Base-by-base conservation (phyloP, 2,329 filamentous ascomycete genomes). In the Phyllosticta paracitricarpa region DNA sequence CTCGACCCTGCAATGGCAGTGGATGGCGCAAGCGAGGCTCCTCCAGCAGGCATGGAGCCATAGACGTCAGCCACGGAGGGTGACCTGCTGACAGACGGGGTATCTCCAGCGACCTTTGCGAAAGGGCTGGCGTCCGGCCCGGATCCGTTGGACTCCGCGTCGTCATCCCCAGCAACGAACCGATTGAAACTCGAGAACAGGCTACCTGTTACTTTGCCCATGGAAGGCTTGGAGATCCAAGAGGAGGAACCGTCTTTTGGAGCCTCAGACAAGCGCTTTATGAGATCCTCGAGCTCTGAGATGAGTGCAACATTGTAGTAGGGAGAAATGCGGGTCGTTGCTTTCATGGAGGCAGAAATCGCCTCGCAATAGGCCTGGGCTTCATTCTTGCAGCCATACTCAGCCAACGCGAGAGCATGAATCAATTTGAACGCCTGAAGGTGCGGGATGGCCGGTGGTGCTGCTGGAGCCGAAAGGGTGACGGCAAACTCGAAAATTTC, bases 171-270 rank as follows among this genome's bases (percentile, higher is more conserved):
- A 58, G 89, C 86, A 63, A 99, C 91, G 70, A 99, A 99, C 69
- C 91, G 97, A 76, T 92, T 97, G 76, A 99, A 97, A 63, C 89
- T 91, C 65, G 86, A 91, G 83, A 91, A 92, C 71, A 97, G 85
- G 35, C 89, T 91, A 64, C 89, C 91, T 2, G 92, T 94, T 0
- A 97, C 91, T 75, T 95, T 96, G 73, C 95, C 92, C 83, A 97
- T 95, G 73, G 86, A 97, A 6, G 93, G 91, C 73, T 94, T 96
- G 1, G 91, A 88, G 58, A 99, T 94, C 90, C 93, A 96, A 2
- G 91, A 93, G 22, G 84, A 86, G 6, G 86, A 87, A 61, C 84
- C 86, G 66, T 94, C 91, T 70, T 88, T 90, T 12, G 92, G 91
- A 19, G 91, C 88, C 71, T 94, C 89, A 67, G 88, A 92, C 51